A percentile compares a stretch with the other conserved stretches of the same genome.
These are phyloP conservation scores for Blastobotrys proliferans DNA, from an alignment of 1,139 yeast genomes.

Conservation along the genomic window DNA sequence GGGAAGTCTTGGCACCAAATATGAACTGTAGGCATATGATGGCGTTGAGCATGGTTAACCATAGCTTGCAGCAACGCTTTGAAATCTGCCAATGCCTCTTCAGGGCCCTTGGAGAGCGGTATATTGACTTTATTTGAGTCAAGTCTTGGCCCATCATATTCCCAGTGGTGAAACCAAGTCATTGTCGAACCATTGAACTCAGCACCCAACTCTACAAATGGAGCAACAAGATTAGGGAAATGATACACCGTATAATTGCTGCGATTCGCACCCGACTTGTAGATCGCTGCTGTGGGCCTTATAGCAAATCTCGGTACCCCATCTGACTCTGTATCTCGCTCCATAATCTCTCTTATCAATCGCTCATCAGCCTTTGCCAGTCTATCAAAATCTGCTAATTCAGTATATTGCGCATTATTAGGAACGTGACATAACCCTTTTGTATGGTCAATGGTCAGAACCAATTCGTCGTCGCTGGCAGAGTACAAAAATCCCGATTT, in stretches of 20 bases:
- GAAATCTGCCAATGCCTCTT: constrained; percentile 15
- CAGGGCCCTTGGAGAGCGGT: constrained; percentile 12
- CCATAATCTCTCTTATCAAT: constrained; percentile 20
- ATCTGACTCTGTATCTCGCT: constrained; percentile 23
- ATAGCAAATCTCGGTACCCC: constrained; percentile 4
- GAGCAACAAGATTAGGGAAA: constrained; percentile 8
- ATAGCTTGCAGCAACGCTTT: constrained; percentile 25
- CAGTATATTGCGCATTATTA: no score
- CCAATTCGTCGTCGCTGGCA: no score
- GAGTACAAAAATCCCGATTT: constrained; percentile 60
- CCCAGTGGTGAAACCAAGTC: constrained; percentile 47
- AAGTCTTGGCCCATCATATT: constrained; percentile 34
- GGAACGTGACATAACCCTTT: no score
- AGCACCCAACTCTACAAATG: constrained; percentile 37
- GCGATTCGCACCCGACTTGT: constrained; percentile 30
- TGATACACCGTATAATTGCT: constrained; percentile 34
- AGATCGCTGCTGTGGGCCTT: constrained; percentile 12
- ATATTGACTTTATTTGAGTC: constrained; percentile 31
- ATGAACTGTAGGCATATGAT: constrained; percentile 20
- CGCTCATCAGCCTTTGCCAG: constrained; percentile 34
- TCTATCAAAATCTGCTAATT: constrained; percentile 34
- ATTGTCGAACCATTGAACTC: constrained; percentile 35
- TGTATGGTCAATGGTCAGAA: no score
- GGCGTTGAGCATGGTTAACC: constrained; percentile 23
- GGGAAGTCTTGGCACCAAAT: constrained; percentile 31